Evolutionary conservation across 2,329 filamentous ascomycete genomes (phyloP).

Genomic region (Zymoseptoria pseudotritici): DNA sequence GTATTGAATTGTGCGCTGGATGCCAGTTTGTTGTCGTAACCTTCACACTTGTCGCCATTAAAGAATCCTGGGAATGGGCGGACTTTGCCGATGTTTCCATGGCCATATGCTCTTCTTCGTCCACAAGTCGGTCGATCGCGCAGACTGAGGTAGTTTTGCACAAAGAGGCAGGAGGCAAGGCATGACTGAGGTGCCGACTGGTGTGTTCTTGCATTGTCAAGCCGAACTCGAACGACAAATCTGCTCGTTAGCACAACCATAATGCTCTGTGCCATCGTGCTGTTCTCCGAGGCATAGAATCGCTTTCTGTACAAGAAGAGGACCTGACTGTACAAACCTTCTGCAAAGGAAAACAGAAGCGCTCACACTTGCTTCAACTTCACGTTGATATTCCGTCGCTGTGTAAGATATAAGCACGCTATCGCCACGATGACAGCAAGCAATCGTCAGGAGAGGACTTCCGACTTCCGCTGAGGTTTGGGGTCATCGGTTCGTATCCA

Average conservation of each 20-base stretch:
- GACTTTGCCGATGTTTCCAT: too few relatives aligned
- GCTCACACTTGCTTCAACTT: neutral
- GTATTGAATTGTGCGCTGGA: too few relatives aligned
- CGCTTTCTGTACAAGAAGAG: neutral
- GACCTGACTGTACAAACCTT: neutral
- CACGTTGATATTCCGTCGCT: neutral
- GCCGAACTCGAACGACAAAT: too few relatives aligned
- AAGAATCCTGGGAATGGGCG: too few relatives aligned
- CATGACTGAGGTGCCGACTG: too few relatives aligned
- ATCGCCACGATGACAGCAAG: neutral
- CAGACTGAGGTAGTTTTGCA: too few relatives aligned
- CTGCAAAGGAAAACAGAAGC: neutral
- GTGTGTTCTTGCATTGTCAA: too few relatives aligned
- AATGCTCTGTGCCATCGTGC: neutral
- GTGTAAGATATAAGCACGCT: neutral
- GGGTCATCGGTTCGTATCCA: conserved; percentile 61
- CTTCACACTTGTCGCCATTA: too few relatives aligned
- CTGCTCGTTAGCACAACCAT: neutral
- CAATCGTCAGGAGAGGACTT: neutral
- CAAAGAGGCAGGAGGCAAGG: too few relatives aligned
- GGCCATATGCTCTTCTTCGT: too few relatives aligned
- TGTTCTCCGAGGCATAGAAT: neutral
- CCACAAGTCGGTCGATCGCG: too few relatives aligned
- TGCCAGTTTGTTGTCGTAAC: too few relatives aligned
- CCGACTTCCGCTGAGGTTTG: conserved; percentile 30